A percentile compares a stretch with the other conserved stretches of the same genome.
Conservation (phyloP, 169 alveolate genomes). For the Eimeria acervulina region DNA sequence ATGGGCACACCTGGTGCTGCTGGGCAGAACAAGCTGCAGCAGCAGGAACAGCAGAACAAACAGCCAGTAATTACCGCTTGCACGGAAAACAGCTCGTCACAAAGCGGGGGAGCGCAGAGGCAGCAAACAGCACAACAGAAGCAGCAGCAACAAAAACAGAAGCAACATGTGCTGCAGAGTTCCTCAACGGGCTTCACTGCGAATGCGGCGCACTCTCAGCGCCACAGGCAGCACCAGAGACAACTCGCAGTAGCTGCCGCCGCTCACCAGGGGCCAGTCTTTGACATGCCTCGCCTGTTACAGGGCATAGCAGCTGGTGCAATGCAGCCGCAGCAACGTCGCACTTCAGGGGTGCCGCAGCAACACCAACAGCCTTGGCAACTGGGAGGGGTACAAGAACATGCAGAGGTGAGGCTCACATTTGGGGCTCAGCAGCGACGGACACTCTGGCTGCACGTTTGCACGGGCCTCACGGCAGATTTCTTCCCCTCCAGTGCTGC, state of each 20-base stretch:
- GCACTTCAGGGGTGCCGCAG: background rate
- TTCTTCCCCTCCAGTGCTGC: constrained; percentile 31
- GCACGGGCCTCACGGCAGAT: constrained; percentile 55
- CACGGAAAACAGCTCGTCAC: background rate
- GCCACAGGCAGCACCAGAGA: background rate
- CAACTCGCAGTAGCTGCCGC: constrained; percentile 57
- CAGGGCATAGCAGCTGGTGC: constrained; percentile 49
- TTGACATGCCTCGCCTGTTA: constrained; percentile 64
- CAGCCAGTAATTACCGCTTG: background rate
- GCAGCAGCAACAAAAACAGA: constrained; percentile 59
- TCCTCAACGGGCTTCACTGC: background rate
- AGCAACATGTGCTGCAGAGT: background rate
- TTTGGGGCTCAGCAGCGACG: constrained; percentile 69
- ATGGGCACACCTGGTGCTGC: background rate
- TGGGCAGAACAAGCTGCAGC: background rate
- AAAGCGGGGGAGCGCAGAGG: background rate
- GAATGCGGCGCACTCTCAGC: constrained; percentile 9
- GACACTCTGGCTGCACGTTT: constrained; percentile 42
- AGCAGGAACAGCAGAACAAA: background rate
- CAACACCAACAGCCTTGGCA: constrained; percentile 43
- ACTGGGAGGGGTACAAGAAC: constrained; percentile 56
- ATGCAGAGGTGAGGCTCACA: constrained; percentile 45
- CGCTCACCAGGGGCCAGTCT: constrained; percentile 55
- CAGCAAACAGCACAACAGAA: constrained; percentile 14
- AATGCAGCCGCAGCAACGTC: constrained; percentile 17